A percentile compares a stretch with the other conserved stretches of the same genome.
These are phyloP conservation scores for Fraxinus latifolia DNA, from an alignment of 305 asterid species.

Conservation along the genomic window DNA sequence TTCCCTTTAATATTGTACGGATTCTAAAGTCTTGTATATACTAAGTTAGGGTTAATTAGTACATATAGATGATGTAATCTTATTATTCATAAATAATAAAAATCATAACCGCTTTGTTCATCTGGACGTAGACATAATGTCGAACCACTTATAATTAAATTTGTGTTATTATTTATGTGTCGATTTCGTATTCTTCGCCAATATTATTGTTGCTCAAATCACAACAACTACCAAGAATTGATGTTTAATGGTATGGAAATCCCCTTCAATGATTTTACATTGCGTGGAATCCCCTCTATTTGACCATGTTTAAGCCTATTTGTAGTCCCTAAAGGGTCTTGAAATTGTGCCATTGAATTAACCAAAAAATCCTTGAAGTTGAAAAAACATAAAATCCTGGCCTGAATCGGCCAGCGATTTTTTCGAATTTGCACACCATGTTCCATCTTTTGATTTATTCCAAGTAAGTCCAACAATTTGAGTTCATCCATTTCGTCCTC, in stretches of 20 bases:
- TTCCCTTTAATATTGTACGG: too few relatives aligned
- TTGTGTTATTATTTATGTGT: too few relatives aligned
- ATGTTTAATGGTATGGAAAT: not conserved
- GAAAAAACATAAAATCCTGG: not conserved
- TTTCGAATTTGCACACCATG: not conserved
- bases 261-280: not conserved
- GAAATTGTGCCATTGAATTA: not conserved
- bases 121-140: too few relatives aligned
- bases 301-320: not conserved
- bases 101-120: too few relatives aligned
- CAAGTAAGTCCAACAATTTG: not conserved
- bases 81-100: too few relatives aligned
- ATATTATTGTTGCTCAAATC: too few relatives aligned
- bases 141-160: too few relatives aligned
- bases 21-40: too few relatives aligned
- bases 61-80: too few relatives aligned
- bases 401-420: not conserved
- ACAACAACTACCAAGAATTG: not conserved
- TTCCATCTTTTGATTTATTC: not conserved
- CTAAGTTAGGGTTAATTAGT: too few relatives aligned
- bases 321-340: not conserved
- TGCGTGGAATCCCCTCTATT: not conserved
- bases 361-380: not conserved
- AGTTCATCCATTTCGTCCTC: not conserved
- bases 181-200: too few relatives aligned